Percentiles rank a stretch among this genome's conserved stretches.
These are phyloP conservation scores for Puccinia brachypodii DNA, from an alignment of 1,284 basidiomycete species.

Conservation along the genomic window DNA sequence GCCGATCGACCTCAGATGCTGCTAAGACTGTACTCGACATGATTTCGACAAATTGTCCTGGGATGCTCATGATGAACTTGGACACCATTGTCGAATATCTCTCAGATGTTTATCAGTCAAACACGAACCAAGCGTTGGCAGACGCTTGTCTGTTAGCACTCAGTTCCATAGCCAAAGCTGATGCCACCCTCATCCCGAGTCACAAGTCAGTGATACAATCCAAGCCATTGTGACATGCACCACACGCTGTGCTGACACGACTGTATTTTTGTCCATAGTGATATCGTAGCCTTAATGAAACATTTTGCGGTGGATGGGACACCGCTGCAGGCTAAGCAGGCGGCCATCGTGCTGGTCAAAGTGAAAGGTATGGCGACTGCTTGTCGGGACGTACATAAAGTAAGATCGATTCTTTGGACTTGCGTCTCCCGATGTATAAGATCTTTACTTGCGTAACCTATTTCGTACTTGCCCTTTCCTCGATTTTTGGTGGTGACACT, in stretches of 20 bases:
- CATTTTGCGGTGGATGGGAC: conserved; percentile 67
- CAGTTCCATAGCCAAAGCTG: conserved; percentile 66
- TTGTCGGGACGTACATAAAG: conserved; percentile 66
- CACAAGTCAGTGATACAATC: conserved; percentile 66
- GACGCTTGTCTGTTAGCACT: conserved; percentile 75
- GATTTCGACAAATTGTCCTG: conserved; percentile 76
- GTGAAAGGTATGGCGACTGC: conserved; percentile 61
- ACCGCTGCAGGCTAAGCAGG: conserved; percentile 78
- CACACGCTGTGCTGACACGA: background rate
- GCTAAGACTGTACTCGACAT: conserved; percentile 59
- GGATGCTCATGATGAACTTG: conserved; percentile 72
- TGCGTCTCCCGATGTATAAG: background rate
- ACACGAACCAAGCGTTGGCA: conserved; percentile 63
- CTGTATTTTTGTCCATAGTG: conserved; percentile 50
- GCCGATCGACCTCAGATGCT: conserved; percentile 50
- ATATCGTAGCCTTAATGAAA: conserved; percentile 66
- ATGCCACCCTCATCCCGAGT: conserved; percentile 62
- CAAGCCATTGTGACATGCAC: background rate
- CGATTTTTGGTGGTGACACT: background rate
- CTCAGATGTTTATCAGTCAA: conserved; percentile 61
- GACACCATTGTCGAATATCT: conserved; percentile 72
- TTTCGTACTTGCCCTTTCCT: background rate
- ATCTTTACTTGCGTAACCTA: background rate
- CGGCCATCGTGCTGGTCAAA: conserved; percentile 70
- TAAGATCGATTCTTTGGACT: conserved; percentile 56